phyloP scores from a whole-genome alignment of 805 yeast species.

The Cyberlindnera nakhonratchasimensis region DNA sequence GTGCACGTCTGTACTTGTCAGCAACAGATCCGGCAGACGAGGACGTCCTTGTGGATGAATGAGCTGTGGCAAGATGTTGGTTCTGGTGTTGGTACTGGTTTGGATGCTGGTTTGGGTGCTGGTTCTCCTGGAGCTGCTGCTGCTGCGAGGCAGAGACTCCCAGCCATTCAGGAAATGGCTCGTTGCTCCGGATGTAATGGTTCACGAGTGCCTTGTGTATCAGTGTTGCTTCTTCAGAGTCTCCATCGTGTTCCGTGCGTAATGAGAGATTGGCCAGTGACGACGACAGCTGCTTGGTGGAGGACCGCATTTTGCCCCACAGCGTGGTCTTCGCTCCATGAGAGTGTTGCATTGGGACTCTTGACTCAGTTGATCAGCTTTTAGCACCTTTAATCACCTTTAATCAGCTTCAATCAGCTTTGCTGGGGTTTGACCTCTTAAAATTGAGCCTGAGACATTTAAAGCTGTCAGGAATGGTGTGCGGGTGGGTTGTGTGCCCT shows the following conservation, averaged over 20 bases:
- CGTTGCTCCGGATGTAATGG: slow-evolving; percentile 13
- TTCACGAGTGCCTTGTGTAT: slow-evolving; percentile 28
- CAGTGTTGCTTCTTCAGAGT: slow-evolving; percentile 23
- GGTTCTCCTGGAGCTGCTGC: slow-evolving; percentile 13
- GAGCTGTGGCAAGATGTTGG: slow-evolving; percentile 6
- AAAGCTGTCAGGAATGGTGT: too few relatives aligned
- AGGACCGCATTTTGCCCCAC: slow-evolving; percentile 27
- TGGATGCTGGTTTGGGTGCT: slow-evolving; percentile 5
- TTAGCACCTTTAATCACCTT: too few relatives aligned
- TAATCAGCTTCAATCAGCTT: too few relatives aligned
- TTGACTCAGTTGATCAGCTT: too few relatives aligned
- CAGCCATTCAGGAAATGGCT: slow-evolving; percentile 28
- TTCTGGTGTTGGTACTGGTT: slow-evolving; percentile 4
- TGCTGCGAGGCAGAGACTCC: slow-evolving; percentile 20
- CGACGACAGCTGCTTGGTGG: slow-evolving; percentile 24
- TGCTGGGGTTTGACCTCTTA: too few relatives aligned
- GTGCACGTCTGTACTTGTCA: slow-evolving; percentile 13
- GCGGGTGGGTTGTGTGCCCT: too few relatives aligned
- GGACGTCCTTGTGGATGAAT: slow-evolving; percentile 5
- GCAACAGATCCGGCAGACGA: slow-evolving; percentile 1
- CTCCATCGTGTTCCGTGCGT: slow-evolving; percentile 29
- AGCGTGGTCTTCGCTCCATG: slow-evolving; percentile 14
- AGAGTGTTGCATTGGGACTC: neutral
- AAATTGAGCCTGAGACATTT: too few relatives aligned
- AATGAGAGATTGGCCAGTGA: slow-evolving; percentile 24